Conservation (phyloP, 306 rosid genomes). For the Sicyos baderoa region DNA sequence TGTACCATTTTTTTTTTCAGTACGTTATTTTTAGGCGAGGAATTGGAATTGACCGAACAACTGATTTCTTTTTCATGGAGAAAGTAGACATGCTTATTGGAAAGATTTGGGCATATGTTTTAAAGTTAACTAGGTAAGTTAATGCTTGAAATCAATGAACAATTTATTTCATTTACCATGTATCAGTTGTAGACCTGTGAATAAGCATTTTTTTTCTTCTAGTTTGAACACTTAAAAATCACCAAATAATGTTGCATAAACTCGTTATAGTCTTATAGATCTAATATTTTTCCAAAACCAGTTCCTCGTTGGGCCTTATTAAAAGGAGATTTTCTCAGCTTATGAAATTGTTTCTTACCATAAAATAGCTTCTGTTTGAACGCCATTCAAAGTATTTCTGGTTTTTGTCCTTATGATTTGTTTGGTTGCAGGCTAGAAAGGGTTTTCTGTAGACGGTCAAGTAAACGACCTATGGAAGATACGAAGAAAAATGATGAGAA, state of each 20-base stretch:
- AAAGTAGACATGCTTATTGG: conserved; percentile 82
- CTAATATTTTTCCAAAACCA: neutral
- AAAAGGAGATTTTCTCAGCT: neutral
- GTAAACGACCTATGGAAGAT: conserved; percentile 29
- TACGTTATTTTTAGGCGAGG: conserved; percentile 86
- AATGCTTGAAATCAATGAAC: neutral
- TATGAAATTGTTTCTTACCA: neutral
- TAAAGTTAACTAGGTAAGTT: conserved; percentile 50
- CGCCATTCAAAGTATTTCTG: neutral
- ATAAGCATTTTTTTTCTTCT: neutral
- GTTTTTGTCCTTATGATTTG: conserved; percentile 14
- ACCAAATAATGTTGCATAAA: neutral
- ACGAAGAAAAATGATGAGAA: conserved; percentile 41
- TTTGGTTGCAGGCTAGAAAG: conserved; percentile 55
- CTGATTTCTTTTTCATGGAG: conserved; percentile 80
- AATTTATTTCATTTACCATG: neutral
- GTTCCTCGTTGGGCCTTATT: no score
- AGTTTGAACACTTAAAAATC: neutral
- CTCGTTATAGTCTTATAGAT: neutral
- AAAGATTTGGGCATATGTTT: conserved; percentile 64
- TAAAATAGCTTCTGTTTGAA: neutral
- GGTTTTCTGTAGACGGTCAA: conserved; percentile 44
- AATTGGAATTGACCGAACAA: conserved; percentile 70
- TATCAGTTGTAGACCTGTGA: neutral
- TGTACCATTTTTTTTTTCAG: conserved; percentile 38